These are phyloP conservation scores for Hyparrhenia diplandra DNA, from an alignment of 176 grass and related monocot genomes.

Conservation along the genomic window DNA sequence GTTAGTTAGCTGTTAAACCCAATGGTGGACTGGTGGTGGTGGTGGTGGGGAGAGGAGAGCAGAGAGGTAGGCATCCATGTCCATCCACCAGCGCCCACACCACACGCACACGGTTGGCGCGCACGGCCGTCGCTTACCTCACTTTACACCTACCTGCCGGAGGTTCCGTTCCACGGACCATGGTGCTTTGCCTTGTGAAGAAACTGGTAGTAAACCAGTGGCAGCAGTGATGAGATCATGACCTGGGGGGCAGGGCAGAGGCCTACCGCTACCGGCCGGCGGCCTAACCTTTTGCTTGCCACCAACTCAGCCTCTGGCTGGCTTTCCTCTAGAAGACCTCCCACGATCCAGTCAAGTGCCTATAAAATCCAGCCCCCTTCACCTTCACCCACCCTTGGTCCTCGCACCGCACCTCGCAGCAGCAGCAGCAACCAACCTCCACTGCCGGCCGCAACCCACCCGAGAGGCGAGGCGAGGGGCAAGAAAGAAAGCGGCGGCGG, in stretches of 20 bases:
- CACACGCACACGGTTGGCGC: constrained; percentile 32
- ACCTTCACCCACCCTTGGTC: constrained; percentile 20
- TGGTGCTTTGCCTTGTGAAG: not conserved
- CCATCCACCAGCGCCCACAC: constrained; percentile 7
- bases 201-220: constrained; percentile 40
- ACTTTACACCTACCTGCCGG: constrained; percentile 75
- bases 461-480: not conserved
- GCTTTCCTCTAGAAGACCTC: constrained; percentile 38
- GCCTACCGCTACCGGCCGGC: constrained; percentile 34
- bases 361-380: constrained; percentile 43
- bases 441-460: constrained; percentile 23
- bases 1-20: constrained; percentile 41
- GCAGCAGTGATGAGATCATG: constrained; percentile 54
- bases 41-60: not conserved
- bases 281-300: constrained; percentile 65
- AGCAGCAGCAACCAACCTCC: constrained; percentile 34
- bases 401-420: not conserved
- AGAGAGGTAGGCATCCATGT: constrained; percentile 29
- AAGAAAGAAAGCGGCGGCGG: not conserved
- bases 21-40: not conserved
- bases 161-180: constrained; percentile 7
- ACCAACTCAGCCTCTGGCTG: constrained; percentile 63
- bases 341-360: constrained; percentile 43
- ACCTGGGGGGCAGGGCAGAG: constrained; percentile 17
- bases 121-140: constrained; percentile 34